Base-by-base conservation (phyloP, 129 eudicot species). In the Dittrichia graveolens region DNA sequence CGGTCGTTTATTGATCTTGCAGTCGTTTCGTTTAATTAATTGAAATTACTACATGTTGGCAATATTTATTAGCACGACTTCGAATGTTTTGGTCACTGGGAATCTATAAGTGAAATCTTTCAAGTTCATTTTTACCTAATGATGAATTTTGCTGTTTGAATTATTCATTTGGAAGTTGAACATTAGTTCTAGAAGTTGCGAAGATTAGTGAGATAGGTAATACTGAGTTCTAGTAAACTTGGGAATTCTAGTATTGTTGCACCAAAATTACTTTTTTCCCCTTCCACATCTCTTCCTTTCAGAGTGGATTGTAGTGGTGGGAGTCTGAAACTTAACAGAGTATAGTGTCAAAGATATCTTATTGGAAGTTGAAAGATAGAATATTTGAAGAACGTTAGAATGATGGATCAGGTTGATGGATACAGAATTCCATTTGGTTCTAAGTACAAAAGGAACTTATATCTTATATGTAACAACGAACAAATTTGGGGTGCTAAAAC, bases 11-110 rank as follows among this genome's bases (percentile, higher is more conserved):
- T 46, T 44, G 61, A 57, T 24, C 4, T 46, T 56, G 55, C 6
- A 34, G 4, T 61, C 8, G 40, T 75, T 39, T 49, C 39, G 54
- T 35, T 65, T 34, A 15, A 47, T 42, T 14, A 35, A 12, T 48
- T 75, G 31, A 52, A 50, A 53, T 65, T n/a, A 19, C 5, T 24
- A 34, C 6, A 31, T 56, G 66, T 71, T 71, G 65, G 65, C 38
- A 55, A 19, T 5, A 4, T 71, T 71, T 71, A 10, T 8, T 5
- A 43, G 65, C 45, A 42, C 19, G 44, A 14, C 19, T 12, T 57
- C 64, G 73, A 42, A 8, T 46, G 43, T 4, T 70, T 2, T 37
- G 52, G n/a, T 43, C 7, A 48, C 12, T 47, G 24, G 45, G 14
- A 67, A 47, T 13, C 3, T 34, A n/a, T 38, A 34, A 15, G 45